Percentiles rank a stretch among this genome's conserved stretches.
phyloP scores from a whole-genome alignment of 2,329 filamentous ascomycete genomes.

The Neonectria faginata region DNA sequence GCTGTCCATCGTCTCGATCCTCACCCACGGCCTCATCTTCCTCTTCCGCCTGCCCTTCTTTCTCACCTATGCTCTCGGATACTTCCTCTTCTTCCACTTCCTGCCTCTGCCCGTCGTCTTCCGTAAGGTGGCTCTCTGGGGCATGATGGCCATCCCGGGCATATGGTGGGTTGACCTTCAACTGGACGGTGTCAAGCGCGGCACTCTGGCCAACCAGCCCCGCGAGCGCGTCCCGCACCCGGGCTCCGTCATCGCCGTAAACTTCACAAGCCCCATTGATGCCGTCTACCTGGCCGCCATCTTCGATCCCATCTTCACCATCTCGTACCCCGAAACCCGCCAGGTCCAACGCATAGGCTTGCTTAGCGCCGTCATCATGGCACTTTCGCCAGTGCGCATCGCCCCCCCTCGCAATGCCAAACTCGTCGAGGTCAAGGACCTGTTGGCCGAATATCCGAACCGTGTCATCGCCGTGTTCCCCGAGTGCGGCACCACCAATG shows the following conservation, averaged over 20 bases:
- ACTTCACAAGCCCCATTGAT: conserved; percentile 93
- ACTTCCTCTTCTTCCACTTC: conserved; percentile 86
- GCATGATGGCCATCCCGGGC: conserved; percentile 86
- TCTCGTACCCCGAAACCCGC: conserved; percentile 80
- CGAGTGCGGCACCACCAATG: conserved; percentile 94
- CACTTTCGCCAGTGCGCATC: conserved; percentile 71
- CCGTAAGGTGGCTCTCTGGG: conserved; percentile 90
- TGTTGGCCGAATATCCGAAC: conserved; percentile 76
- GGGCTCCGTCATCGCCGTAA: conserved; percentile 86
- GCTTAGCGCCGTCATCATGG: conserved; percentile 77
- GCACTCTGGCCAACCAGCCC: conserved; percentile 82
- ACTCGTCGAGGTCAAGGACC: conserved; percentile 70
- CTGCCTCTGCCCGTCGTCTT: conserved; percentile 72
- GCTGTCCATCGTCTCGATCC: conserved; percentile 69
- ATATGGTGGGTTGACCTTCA: conserved; percentile 99
- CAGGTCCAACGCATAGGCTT: conserved; percentile 83
- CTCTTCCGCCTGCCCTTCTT: conserved; percentile 83
- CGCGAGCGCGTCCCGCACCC: conserved; percentile 80
- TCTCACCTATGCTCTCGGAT: conserved; percentile 72
- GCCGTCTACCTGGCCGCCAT: conserved; percentile 93
- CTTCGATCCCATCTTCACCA: conserved; percentile 94
- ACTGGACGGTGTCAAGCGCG: conserved; percentile 94
- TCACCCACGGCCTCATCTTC: conserved; percentile 80
- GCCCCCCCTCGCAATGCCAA: conserved; percentile 58
- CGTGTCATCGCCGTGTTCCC: conserved; percentile 89